These are phyloP conservation scores for Termitomyces sp. DNA, from an alignment of 768 basidiomycete genomes.

Conservation along the genomic window DNA sequence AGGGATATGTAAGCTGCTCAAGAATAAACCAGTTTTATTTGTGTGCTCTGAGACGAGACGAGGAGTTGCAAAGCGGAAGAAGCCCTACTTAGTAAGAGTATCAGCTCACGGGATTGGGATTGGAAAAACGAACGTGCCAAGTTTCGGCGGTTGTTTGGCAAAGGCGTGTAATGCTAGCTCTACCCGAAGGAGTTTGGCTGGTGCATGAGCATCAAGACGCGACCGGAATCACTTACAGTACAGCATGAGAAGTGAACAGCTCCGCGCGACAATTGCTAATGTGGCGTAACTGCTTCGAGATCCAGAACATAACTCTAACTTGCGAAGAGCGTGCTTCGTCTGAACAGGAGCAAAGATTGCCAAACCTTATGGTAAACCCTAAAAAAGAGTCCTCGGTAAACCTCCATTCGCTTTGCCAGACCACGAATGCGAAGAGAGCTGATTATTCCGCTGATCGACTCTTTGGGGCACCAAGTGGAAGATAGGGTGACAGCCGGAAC, in stretches of 20 bases:
- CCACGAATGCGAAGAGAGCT: no score
- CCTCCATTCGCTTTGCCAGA: background rate
- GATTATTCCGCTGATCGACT: no score
- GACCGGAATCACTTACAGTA: background rate
- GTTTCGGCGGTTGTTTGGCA: background rate
- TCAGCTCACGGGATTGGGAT: background rate
- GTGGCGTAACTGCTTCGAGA: background rate
- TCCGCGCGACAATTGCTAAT: background rate
- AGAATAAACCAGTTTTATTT: background rate
- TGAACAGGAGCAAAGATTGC: background rate
- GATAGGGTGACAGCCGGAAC: no score
- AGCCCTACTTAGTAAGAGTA: no score
- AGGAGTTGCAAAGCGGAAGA: background rate
- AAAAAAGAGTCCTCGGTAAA: background rate
- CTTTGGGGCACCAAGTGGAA: no score
- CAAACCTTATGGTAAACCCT: background rate
- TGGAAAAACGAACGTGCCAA: background rate
- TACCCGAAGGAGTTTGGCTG: no score
- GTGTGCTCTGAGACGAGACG: background rate
- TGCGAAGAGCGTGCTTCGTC: background rate
- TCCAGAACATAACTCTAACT: background rate
- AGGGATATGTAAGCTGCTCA: conserved; percentile 4
- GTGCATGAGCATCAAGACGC: background rate
- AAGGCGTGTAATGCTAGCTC: background rate
- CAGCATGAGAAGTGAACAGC: background rate